A percentile compares a stretch with the other conserved stretches of the same genome.
Evolutionary conservation across 2,329 filamentous ascomycete species (phyloP).

Genomic region (Dryadomyces quercus-mongolicae): DNA sequence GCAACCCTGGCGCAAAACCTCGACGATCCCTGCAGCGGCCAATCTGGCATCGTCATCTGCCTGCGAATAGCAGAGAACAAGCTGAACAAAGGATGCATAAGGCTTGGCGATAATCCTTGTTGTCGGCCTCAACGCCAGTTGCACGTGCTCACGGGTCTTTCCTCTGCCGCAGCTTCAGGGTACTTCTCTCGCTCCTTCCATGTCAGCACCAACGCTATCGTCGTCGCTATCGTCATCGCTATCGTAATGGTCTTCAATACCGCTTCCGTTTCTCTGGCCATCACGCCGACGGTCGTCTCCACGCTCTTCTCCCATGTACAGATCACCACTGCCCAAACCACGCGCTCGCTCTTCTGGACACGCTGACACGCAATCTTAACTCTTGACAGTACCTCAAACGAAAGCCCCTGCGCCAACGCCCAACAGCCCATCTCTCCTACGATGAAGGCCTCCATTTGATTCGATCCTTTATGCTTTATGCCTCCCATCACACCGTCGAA

Average conservation of each 20-base stretch:
- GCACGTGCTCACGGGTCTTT: background rate
- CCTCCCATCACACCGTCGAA: conserved; percentile 83
- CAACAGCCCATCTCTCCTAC: conserved; percentile 85
- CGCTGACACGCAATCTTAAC: background rate
- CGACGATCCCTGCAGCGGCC: too few species aligned
- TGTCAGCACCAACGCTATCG: background rate
- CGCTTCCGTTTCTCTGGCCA: conserved; percentile 66
- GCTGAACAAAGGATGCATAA: too few species aligned
- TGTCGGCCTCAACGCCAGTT: background rate
- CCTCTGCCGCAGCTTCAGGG: background rate
- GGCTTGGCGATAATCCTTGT: too few species aligned
- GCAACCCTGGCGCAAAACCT: too few species aligned
- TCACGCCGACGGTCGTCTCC: conserved; percentile 77
- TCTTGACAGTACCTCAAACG: conserved; percentile 65
- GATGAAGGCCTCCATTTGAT: conserved; percentile 84
- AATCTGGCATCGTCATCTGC: too few species aligned
- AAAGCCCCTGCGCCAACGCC: conserved; percentile 61
- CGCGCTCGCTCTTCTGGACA: background rate
- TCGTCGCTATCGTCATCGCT: background rate
- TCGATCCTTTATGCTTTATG: conserved; percentile 72
- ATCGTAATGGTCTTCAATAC: conserved; percentile 46
- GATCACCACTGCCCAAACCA: conserved; percentile 12
- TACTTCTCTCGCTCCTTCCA: background rate
- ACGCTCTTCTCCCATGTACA: conserved; percentile 79
- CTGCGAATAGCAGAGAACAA: too few species aligned